phyloP scores from a whole-genome alignment of 192 early-diverging fungal genomes.

The Backusella psychrophila region DNA sequence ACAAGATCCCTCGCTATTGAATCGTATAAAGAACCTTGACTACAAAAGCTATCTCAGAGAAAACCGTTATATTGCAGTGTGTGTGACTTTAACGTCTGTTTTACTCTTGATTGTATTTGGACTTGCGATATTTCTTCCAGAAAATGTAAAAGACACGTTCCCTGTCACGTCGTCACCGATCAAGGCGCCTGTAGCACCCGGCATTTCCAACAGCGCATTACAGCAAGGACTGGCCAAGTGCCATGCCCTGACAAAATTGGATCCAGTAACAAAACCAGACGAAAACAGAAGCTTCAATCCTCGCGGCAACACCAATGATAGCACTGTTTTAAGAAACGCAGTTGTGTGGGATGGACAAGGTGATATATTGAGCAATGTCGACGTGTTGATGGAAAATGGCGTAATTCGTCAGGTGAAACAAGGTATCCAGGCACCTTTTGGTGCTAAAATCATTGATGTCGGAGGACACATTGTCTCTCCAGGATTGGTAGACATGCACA shows the following conservation, averaged over 20 bases:
- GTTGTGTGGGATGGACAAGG: slow-evolving; percentile 38
- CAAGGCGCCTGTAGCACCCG: not conserved
- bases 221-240: not conserved
- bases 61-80: not conserved
- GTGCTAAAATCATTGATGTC: slow-evolving; percentile 39
- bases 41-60: not conserved
- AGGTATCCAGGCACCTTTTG: slow-evolving; percentile 7
- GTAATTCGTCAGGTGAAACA: slow-evolving; percentile 35
- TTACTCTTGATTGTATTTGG: not conserved
- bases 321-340: slow-evolving; percentile 23
- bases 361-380: slow-evolving; percentile 21
- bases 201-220: not conserved
- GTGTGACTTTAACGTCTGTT: not conserved
- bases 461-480: slow-evolving; percentile 55
- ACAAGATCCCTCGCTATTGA: not conserved
- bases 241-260: not conserved
- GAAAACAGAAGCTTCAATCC: slow-evolving; percentile 4
- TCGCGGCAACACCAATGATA: slow-evolving; percentile 2
- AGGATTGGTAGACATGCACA: slow-evolving; percentile 56
- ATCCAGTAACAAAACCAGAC: not conserved
- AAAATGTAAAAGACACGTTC: not conserved
- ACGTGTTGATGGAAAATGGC: slow-evolving; percentile 44
- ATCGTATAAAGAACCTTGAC: slow-evolving; percentile 6
- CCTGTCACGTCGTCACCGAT: not conserved
- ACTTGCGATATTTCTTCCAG: not conserved